These are phyloP conservation scores for Wickerhamomyces ciferrii DNA, from an alignment of 805 yeast species.

Conservation along the genomic window DNA sequence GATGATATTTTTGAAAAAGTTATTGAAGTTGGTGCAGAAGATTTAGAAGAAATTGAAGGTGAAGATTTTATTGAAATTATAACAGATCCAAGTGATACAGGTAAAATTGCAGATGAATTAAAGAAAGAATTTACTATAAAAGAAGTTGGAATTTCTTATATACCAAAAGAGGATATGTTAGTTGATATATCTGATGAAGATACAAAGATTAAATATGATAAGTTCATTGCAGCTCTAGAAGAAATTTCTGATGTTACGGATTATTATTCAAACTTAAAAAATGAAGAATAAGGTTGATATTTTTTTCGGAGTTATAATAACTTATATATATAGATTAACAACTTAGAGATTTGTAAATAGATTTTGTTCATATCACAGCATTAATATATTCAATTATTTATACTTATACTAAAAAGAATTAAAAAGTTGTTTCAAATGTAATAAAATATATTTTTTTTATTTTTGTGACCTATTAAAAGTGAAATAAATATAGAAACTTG, in stretches of 20 bases:
- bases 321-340: too few species aligned
- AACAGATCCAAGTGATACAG: slow-evolving; percentile 62
- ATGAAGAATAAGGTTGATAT: slow-evolving; percentile 6
- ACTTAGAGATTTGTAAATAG: too few species aligned
- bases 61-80: slow-evolving; percentile 39
- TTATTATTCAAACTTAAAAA: slow-evolving; percentile 64
- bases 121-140: slow-evolving; percentile 50
- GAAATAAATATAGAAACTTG: neutral
- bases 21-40: slow-evolving; percentile 76
- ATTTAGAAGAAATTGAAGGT: slow-evolving; percentile 47
- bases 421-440: too few species aligned
- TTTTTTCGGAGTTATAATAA: neutral
- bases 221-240: slow-evolving; percentile 57
- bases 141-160: slow-evolving; percentile 67
- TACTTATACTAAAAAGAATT: too few species aligned
- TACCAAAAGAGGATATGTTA: slow-evolving; percentile 56
- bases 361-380: neutral
- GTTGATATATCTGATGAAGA: slow-evolving; percentile 53
- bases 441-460: too few species aligned
- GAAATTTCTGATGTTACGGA: slow-evolving; percentile 82
- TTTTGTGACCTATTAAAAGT: neutral
- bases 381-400: too few species aligned
- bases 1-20: slow-evolving; percentile 74
- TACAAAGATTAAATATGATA: slow-evolving; percentile 43
- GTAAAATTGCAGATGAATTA: slow-evolving; percentile 52